Evolutionary conservation across 371 early-diverging fungal genomes (phyloP).

Genomic region (Apophysomyces ossiformis): DNA sequence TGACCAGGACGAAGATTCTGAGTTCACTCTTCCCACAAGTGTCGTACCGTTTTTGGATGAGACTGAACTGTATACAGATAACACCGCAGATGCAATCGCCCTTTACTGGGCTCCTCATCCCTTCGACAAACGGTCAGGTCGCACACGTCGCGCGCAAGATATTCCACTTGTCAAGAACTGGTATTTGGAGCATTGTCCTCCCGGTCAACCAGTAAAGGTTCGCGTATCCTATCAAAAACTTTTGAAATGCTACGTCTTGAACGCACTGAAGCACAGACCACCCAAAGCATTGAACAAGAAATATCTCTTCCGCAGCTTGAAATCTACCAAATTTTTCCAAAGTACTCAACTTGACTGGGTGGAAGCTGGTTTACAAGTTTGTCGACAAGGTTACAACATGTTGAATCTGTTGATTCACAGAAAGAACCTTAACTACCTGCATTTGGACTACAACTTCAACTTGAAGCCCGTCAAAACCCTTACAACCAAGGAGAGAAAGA

Average conservation of each 20-base stretch:
- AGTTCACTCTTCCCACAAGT: conserved; percentile 81
- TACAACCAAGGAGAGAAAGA: conserved; percentile 99
- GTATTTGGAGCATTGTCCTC: conserved; percentile 97
- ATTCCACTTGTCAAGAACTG: conserved; percentile 95
- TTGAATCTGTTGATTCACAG: conserved; percentile 97
- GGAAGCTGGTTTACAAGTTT: conserved; percentile 97
- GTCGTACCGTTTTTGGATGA: conserved; percentile 88
- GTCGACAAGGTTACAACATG: conserved; percentile 99
- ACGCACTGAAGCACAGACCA: conserved; percentile 84
- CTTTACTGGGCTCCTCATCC: conserved; percentile 99
- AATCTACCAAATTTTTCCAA: conserved; percentile 98
- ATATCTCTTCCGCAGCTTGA: conserved; percentile 92
- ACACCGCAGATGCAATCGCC: conserved; percentile 89
- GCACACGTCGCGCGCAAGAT: conserved; percentile 94
- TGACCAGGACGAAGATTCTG: conserved; percentile 72
- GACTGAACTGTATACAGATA: conserved; percentile 83
- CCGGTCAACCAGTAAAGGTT: conserved; percentile 95
- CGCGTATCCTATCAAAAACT: conserved; percentile 98
- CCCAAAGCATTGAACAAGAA: conserved; percentile 92
- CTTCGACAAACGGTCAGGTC: conserved; percentile 91
- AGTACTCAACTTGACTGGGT: conserved; percentile 98
- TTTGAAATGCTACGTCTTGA: conserved; percentile 88
- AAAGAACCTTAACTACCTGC: conserved; percentile 96
- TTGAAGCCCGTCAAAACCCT: conserved; percentile 97
- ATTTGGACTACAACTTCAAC: conserved; percentile 99